Evolutionary conservation across 768 basidiomycete genomes (phyloP), one percentile per base, ranked within the genome.

Genomic region (Calocybe gangraenosa): DNA sequence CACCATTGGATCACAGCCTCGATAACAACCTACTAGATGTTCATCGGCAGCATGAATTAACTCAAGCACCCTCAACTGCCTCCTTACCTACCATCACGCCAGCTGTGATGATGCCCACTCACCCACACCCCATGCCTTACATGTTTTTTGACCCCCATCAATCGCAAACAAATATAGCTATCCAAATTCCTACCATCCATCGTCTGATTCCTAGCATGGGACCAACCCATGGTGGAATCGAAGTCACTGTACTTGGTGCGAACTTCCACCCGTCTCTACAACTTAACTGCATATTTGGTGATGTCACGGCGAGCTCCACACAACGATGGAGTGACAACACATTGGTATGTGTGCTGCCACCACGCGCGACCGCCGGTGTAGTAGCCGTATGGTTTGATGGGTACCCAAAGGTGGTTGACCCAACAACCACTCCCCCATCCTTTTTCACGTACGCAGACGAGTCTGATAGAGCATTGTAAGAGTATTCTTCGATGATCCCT

Each of bases 281-380:
- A 51, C 68, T 90, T 20, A 80, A 79, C 42, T 89, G 91, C 54
- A 69, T 92, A 2, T 99, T 99, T 63, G 95, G 95, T 19, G 88
- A 86, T 54, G 73, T 82, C 8, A 61, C 77, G 10, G 85, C 94
- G 7, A 87, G 83, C 46, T 87, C 87, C 8, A 94, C 92, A 0
- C 87, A 90, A 55, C 74, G 87, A 32, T 97, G 92, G 89, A 90
- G 89, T 59, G 87, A 92, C 44, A 95, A 90, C 56, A 92, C 93
- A 10, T 75, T 97, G 7, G 89, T 97, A 13, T 97, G 95, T 62
- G 66, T 93, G 36, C 64, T 98, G 33, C 96, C 95, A 8, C 92
- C 96, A 0, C 76, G 84, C 39, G 69, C 85, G 0, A 68, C 75
- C 37, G 78, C 93, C 13, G 96, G 96, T 8, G 79, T 87, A 17